These are phyloP conservation scores for Antitrichia curtipendula DNA, from an alignment of 225 moss, liverwort and hornwort species.

Conservation along the genomic window DNA sequence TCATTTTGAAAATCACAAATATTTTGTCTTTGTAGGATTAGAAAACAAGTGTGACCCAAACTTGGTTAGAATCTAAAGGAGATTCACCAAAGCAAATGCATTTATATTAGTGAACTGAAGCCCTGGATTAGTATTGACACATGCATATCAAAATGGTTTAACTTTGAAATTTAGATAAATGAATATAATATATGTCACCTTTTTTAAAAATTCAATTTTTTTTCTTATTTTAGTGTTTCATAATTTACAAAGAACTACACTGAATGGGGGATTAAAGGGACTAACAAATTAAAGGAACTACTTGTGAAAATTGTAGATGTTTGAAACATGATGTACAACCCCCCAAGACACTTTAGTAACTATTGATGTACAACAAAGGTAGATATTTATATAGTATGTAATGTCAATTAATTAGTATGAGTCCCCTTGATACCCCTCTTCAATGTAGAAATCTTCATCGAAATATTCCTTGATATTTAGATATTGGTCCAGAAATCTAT, in stretches of 20 bases:
- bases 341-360: too few species aligned
- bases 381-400: too few species aligned
- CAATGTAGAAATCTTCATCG: too few species aligned
- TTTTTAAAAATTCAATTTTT: rapidly evolving
- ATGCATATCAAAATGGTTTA: not conserved
- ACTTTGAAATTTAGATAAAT: not conserved
- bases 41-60: rapidly evolving
- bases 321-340: too few species aligned
- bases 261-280: too few species aligned
- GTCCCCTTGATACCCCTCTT: too few species aligned
- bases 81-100: not conserved
- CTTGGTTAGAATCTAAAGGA: not conserved
- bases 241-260: not conserved
- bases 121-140: not conserved
- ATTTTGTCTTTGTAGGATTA: not conserved
- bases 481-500: not conserved
- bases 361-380: too few species aligned
- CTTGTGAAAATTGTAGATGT: too few species aligned
- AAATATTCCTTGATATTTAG: too few species aligned
- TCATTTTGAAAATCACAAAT: not conserved
- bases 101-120: rapidly evolving
- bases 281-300: too few species aligned
- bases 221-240: not conserved
- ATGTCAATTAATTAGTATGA: too few species aligned
- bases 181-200: too few species aligned